A percentile compares a stretch with the other conserved stretches of the same genome.
Conservation (phyloP, 2,329 filamentous ascomycete genomes). For the Neodidymelliopsis sp. region DNA sequence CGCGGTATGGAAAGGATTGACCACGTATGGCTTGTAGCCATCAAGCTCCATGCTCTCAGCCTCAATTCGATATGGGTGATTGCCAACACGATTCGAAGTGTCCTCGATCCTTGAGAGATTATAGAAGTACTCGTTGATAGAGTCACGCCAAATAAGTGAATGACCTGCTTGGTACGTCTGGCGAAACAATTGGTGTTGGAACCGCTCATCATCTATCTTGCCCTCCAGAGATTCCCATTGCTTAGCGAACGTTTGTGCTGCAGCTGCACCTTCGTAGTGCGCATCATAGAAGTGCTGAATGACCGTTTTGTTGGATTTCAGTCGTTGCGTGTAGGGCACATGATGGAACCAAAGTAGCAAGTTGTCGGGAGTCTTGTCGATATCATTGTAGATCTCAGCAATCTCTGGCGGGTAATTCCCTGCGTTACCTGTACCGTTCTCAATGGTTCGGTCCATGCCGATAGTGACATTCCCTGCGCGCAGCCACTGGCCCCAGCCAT, state of each 20-base stretch:
- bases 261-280: slow-evolving; percentile 66
- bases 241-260: slow-evolving; percentile 64
- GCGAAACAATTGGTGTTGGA: slow-evolving; percentile 64
- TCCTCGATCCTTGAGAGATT: slow-evolving; percentile 69
- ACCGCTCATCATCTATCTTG: slow-evolving; percentile 67
- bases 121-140: slow-evolving; percentile 69
- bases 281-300: slow-evolving; percentile 73
- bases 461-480: slow-evolving; percentile 66
- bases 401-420: slow-evolving; percentile 72
- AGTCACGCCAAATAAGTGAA: slow-evolving; percentile 73
- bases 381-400: slow-evolving; percentile 64
- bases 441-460: slow-evolving; percentile 75
- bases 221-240: slow-evolving; percentile 64
- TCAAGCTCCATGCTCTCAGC: slow-evolving; percentile 69
- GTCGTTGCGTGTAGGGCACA: slow-evolving; percentile 69
- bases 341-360: slow-evolving; percentile 79
- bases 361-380: slow-evolving; percentile 71
- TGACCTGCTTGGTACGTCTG: slow-evolving; percentile 73
- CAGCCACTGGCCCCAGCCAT: slow-evolving; percentile 77
- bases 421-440: slow-evolving; percentile 70
- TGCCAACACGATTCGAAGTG: slow-evolving; percentile 61
- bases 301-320: slow-evolving; percentile 71
- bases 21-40: slow-evolving; percentile 63
- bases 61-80: slow-evolving; percentile 72
- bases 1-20: slow-evolving; percentile 67